Percentiles rank a stretch among this genome's conserved stretches.
Evolutionary conservation across 2,329 filamentous ascomycete species (phyloP).

Genomic region (Xylariaceae sp.): DNA sequence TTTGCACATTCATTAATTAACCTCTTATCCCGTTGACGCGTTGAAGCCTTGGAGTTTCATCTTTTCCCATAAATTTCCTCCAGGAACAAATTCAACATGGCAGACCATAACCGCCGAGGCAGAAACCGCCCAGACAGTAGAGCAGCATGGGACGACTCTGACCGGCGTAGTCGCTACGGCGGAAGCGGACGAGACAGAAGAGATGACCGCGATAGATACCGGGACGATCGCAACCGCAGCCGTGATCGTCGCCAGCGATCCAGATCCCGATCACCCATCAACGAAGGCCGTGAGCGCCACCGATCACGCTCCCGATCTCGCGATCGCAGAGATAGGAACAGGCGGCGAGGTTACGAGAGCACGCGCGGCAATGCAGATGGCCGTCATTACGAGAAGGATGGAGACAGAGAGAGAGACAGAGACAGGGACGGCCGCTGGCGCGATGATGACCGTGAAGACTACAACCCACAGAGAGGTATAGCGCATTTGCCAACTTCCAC

Average conservation of each 20-base stretch:
- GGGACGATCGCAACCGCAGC: constrained; percentile 29
- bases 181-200: constrained; percentile 26
- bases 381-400: constrained; percentile 13
- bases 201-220: constrained; percentile 30
- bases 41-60: not conserved
- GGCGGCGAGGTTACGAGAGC: constrained; percentile 19
- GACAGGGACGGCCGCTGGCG: constrained; percentile 18
- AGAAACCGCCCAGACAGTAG: constrained; percentile 49
- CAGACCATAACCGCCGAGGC: constrained; percentile 44
- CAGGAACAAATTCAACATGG: constrained; percentile 36
- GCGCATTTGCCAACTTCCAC: not conserved
- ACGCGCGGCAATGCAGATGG: constrained; percentile 15
- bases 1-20: not conserved
- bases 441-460: constrained; percentile 23
- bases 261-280: constrained; percentile 28
- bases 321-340: constrained; percentile 34
- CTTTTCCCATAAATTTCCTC: not conserved
- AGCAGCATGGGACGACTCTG: constrained; percentile 56
- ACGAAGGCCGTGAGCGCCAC: constrained; percentile 31
- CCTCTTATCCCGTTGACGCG: not conserved
- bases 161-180: constrained; percentile 35
- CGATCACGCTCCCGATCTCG: constrained; percentile 37
- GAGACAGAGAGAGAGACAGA: constrained; percentile 10
- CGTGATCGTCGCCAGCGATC: constrained; percentile 27
- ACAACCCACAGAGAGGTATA: constrained; percentile 21